These are phyloP conservation scores for Neurospora crassa DNA, from an alignment of 2,329 filamentous ascomycete species.

Conservation along the genomic window DNA sequence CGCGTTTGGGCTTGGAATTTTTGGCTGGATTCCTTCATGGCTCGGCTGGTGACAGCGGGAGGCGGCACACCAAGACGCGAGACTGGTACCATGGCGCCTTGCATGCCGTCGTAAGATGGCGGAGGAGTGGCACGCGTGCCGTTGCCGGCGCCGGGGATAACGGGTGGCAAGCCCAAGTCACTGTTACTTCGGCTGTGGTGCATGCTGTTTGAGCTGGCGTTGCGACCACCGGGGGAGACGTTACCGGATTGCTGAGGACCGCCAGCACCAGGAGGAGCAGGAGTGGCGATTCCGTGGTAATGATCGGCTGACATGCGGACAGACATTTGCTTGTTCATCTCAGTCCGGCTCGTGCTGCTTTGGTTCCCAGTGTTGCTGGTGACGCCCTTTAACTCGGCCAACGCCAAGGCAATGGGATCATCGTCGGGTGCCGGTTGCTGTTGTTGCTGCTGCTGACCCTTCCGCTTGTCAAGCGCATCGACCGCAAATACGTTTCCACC, in stretches of 20 bases:
- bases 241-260: neutral
- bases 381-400: conserved; percentile 86
- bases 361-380: conserved; percentile 33
- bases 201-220: conserved; percentile 33
- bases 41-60: conserved; percentile 82
- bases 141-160: conserved; percentile 22
- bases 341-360: neutral
- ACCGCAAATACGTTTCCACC: conserved; percentile 96
- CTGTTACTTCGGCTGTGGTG: conserved; percentile 28
- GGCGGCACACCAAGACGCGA: conserved; percentile 80
- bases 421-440: conserved; percentile 44
- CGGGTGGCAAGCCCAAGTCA: conserved; percentile 6
- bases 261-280: conserved; percentile 41
- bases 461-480: conserved; percentile 57
- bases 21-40: conserved; percentile 92
- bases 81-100: conserved; percentile 64
- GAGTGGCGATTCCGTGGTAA: conserved; percentile 87
- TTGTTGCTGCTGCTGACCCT: conserved; percentile 32
- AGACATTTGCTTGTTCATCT: conserved; percentile 57
- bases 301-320: conserved; percentile 88
- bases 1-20: conserved; percentile 78
- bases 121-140: conserved; percentile 68
- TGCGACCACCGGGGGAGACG: conserved; percentile 18
- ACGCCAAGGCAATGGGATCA: conserved; percentile 84
- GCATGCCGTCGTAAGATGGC: conserved; percentile 76